Base-by-base conservation (phyloP, 257 asterid genomes). In the Gentiana dahurica region DNA sequence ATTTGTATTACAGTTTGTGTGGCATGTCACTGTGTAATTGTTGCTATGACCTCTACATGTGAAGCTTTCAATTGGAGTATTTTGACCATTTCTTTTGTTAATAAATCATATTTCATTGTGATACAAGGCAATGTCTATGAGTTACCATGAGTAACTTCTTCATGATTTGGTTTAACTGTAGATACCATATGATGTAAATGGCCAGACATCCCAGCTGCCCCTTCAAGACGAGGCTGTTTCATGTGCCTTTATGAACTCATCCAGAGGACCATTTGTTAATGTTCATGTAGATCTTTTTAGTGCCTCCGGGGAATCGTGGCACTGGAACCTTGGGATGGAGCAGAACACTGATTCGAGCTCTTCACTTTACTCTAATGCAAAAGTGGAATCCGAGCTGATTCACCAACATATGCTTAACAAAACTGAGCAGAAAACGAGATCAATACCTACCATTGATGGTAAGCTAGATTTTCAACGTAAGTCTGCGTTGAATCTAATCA, bases 251-350 rank as follows among this genome's bases (percentile, higher is more conserved):
- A 62, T 61, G 55, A 38, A 63, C 73, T 77, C 80, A 68, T 68
- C 62, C 57, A 53, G 73, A 61, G 92, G 86, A 58, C 85, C 90
- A 68, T 80, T 83, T 66, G 84, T 78, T 34, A 78, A 62, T 81
- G 86, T 95, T 65, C 81, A 78, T 72, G 68, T 83, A 52, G 97
- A 91, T 79, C 89, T 91, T 65, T 91, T 91, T 77, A 78, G 89
- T 73, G 96, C 97, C 62, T 85, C 83, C 65, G 98, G 97, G 66
- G 98, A 85, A 74, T 78, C 86, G 64, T 87, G 92, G 98, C 85
- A 77, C 62, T 84, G 95, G 94, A 80, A 70, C 70, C 66, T 90
- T 69, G 88, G 80, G 68, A 67, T 73, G 72, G 85, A 87, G 24
- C 24, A 24, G 61, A 79, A 58, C 65, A 68, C 69, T 59, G 66